phyloP scores from a whole-genome alignment of 306 rosid genomes.

The Casuarina cunninghamiana region DNA sequence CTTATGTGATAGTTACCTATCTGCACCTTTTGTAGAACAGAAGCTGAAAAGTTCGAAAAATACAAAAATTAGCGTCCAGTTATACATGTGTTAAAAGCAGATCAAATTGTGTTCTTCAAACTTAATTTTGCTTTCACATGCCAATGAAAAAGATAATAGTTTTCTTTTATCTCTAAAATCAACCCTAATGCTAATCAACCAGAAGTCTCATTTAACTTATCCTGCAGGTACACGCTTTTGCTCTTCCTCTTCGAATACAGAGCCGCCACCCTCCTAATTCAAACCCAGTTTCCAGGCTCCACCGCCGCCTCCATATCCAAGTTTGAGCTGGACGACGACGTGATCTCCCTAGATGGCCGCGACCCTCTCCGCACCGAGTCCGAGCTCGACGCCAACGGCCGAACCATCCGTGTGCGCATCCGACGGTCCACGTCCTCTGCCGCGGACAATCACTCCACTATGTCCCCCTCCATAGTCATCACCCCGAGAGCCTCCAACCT shows the following conservation, averaged over 20 bases:
- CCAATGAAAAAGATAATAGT: no score
- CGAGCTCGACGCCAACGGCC: constrained; percentile 32
- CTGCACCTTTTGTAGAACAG: neutral
- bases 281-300: constrained; percentile 36
- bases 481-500: constrained; percentile 47
- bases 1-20: neutral
- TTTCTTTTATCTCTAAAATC: neutral
- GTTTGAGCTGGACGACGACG: constrained; percentile 37
- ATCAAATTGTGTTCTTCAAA: neutral
- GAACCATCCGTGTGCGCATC: constrained; percentile 35
- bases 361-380: constrained; percentile 36
- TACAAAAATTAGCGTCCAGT: neutral
- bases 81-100: neutral
- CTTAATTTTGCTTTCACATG: no score
- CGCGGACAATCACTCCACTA: constrained; percentile 14
- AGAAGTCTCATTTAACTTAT: neutral
- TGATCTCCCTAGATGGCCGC: constrained; percentile 42
- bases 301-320: constrained; percentile 37
- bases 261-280: constrained; percentile 39
- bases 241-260: constrained; percentile 44
- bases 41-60: neutral
- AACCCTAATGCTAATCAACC: neutral
- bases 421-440: constrained; percentile 32
- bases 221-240: constrained; percentile 43
- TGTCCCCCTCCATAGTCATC: constrained; percentile 35